Base-by-base conservation (phyloP, 176 grass and related monocot species). In the Oryza meridionalis region DNA sequence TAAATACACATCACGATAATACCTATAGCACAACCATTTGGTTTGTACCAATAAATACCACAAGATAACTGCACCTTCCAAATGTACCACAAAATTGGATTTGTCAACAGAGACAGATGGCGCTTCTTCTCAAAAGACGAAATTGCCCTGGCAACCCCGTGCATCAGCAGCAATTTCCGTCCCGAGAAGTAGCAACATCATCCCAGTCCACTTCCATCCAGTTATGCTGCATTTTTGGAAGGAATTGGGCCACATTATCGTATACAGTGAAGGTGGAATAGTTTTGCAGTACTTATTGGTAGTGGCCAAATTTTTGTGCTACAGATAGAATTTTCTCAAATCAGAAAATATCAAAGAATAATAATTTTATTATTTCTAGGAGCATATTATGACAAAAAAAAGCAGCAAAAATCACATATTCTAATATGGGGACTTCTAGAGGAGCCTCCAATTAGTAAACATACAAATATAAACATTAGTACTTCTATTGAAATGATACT, bases 401-500 rank as follows among this genome's bases (percentile, higher is more conserved):
- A 55, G 51, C 5, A 5, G 17, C 51, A 11, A 19, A 17, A 55
- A 55, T 55, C 16, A 17, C 16, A 19, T 21, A 55, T 55, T 19
- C 1, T 6, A 61, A 61, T 10, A 61, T 61, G 55, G 55, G 7
- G 55, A 2, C 51, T 61, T 22, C 55, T 61, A 61, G 55, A 61
- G 55, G 19, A 61, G 0, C 19, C 5, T 58, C 15, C 17, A 58
- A 21, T 58, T 58, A 58, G 51, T 58, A 58, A 21, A 58, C 6
- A 58, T 7, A 17, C 49, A 51, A 17, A 7, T 58, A 62, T 62
- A 62, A 62, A 24, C 67, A 81, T 75, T n/a, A 45, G 72, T 51
- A 27, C 40, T 66, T 77, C 35, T 62, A 49, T 46, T 59, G 15
- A 67, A 79, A 37, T 51, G 58, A 68, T 80, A 74, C 64, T 42